A percentile compares a stretch with the other conserved stretches of the same genome.
Evolutionary conservation across 225 moss, liverwort and hornwort genomes (phyloP).

Genomic region (Climacium dendroides): DNA sequence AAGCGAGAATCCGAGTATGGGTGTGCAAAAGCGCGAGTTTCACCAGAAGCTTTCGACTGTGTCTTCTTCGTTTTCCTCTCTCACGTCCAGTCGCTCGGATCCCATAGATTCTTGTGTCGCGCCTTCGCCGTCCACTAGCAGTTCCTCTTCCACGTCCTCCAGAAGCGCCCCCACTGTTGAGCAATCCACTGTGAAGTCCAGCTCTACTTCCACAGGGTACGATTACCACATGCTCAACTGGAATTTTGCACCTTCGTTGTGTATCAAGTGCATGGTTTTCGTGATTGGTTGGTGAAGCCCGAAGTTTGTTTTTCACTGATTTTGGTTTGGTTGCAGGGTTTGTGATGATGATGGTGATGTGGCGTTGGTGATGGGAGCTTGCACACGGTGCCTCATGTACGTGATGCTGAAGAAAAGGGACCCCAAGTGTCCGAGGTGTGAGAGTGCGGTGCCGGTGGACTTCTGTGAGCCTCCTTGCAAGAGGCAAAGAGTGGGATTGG

Average conservation of each 20-base stretch:
- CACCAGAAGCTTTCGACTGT: neutral
- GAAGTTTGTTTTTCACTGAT: neutral
- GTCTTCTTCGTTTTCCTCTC: slow-evolving; percentile 19
- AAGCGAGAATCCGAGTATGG: slow-evolving; percentile 4
- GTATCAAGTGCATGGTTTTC: neutral
- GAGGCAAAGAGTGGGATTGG: slow-evolving; percentile 2
- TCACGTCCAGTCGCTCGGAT: slow-evolving; percentile 2
- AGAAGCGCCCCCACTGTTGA: neutral
- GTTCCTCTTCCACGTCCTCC: slow-evolving; percentile 22
- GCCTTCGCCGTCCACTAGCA: slow-evolving; percentile 23
- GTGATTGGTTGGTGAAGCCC: neutral
- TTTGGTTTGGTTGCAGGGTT: neutral
- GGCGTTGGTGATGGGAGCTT: slow-evolving; percentile 41
- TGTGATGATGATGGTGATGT: slow-evolving; percentile 5
- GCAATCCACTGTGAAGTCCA: neutral
- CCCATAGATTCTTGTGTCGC: neutral
- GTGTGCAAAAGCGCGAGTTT: neutral
- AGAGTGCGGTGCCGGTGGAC: slow-evolving; percentile 26
- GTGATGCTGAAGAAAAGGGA: slow-evolving; percentile 47
- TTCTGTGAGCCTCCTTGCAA: slow-evolving; percentile 26
- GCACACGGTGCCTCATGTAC: slow-evolving; percentile 36
- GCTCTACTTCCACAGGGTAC: neutral
- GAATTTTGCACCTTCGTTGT: neutral
- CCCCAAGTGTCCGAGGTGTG: slow-evolving; percentile 40
- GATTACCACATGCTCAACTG: neutral